Base-by-base conservation (phyloP, 495 filamentous ascomycete genomes). In the Penicillium riverlandense region DNA sequence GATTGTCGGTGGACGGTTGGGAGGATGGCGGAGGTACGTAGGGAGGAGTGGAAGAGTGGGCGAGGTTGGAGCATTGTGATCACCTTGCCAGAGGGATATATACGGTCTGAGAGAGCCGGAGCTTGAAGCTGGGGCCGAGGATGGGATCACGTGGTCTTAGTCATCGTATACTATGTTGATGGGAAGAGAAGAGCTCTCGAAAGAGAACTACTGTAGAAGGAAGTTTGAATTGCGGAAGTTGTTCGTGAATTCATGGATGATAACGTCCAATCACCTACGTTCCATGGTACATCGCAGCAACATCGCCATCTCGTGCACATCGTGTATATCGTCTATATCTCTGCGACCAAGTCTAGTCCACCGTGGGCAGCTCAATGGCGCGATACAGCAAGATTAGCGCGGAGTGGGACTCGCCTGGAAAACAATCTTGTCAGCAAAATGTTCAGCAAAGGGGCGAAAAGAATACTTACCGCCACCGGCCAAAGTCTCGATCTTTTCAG, bases 351-450 rank as follows among this genome's bases (percentile, higher is more conserved):
- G 29, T 14, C 52, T 69, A 79, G 28, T 80, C 70, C 16, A 67
- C 47, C 9, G 67, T 71, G 11, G 79, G 74, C 28, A 85, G 58
- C 14, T 83, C 78, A 41, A 96, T 86, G 7, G 94, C 92, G 29
- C 83, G 80, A 64, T 97, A 98, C 9, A 98, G 80, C 27, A 96
- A 71, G 49, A 98, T 94, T 11, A 98, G 73, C 11, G 92, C 92
- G 13, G 89, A 95, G 67, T 98, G 92, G 36, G 85, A 88, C 69
- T 98, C 92, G 34, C 83, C 82, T 86, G 41, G 11, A 38, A 38
- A 39, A 33, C 33, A 15, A 30, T 30, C n/a, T 68, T 53, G 62
- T 59, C 36, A 40, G 32, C 6, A 15, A 22, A 28, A 33, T 28
- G 16, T 15, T 11, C 31, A 1, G 36, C 34, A 30, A 29, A 8